Base-by-base conservation (phyloP, 768 basidiomycete genomes). In the Kwoniella bestiolae region DNA sequence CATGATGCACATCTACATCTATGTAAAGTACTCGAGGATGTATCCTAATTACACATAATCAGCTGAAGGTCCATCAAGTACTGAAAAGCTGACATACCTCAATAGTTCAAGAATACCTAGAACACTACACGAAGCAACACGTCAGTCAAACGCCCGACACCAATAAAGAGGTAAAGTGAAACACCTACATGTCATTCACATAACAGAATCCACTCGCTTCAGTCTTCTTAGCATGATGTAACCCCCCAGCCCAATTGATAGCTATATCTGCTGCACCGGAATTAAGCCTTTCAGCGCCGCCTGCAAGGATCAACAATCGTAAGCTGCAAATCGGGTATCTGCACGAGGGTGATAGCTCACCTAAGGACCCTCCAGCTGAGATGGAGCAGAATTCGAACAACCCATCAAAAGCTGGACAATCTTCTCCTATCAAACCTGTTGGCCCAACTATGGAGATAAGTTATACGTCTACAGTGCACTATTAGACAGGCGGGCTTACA, bases 201-300 rank as follows among this genome's bases (percentile, higher is more conserved):
- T 98, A 99, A 84, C 96, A 99, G 82, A 99, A 99, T 14, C 96
- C 96, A 6, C 91, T 91, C 0, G 95, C 96, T 83, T 97, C 96
- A 60, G 91, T 87, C 80, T 97, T 98, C 83, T 99, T 99, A n/a
- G 96, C 96, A 80, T 99, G 96, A 82, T 99, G 96, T 3, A 99
- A 85, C 2, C 96, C 96, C 8, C 96, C 96, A 0, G 96, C 93
- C 96, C 94, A 97, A 82, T 97, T 96, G 68, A 97, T 91, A 0
- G 89, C 89, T 51, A 90, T 87, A 71, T 91, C 90, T 2, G 93
- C 85, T 1, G 89, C 84, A 1, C 94, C 94, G 3, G 87, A 86
- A 51, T 90, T 85, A 65, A 98, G 85, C 23, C 89, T 84, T 68
- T 91, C 86, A 0, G 94, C 91, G 14, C 90, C 93, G 73, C 86